Evolutionary conservation across 441 rosid species (phyloP).

Genomic region (Euphorbia schlechtendalii): DNA sequence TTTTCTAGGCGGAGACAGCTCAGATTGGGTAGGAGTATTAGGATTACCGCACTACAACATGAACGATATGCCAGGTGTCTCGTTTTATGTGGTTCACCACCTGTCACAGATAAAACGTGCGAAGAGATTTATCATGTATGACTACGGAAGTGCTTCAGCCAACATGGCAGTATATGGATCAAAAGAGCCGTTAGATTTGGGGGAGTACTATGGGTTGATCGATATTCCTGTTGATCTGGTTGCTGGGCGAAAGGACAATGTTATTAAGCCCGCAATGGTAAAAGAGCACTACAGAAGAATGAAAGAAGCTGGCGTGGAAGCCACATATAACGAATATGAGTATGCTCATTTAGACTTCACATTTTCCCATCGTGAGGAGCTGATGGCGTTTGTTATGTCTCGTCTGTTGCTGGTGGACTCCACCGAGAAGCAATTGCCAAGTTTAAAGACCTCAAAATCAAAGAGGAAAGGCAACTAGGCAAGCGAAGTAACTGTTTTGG

Average conservation of each 20-base stretch:
- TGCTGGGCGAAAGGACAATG: slow-evolving; percentile 79
- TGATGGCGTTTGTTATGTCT: slow-evolving; percentile 74
- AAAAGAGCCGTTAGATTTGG: slow-evolving; percentile 79
- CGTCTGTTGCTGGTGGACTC: slow-evolving; percentile 59
- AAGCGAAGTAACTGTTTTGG: slow-evolving; percentile 1
- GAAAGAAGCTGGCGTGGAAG: slow-evolving; percentile 63
- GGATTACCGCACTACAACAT: slow-evolving; percentile 94
- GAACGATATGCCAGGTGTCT: slow-evolving; percentile 96
- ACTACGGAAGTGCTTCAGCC: slow-evolving; percentile 58
- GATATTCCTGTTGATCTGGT: slow-evolving; percentile 79
- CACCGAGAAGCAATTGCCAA: slow-evolving; percentile 21
- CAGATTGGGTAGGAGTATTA: slow-evolving; percentile 91
- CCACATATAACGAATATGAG: slow-evolving; percentile 65
- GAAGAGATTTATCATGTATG: slow-evolving; percentile 72
- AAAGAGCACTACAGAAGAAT: slow-evolving; percentile 66
- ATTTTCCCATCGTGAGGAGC: slow-evolving; percentile 83
- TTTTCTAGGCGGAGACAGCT: slow-evolving; percentile 87
- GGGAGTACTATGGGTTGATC: slow-evolving; percentile 54
- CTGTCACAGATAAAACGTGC: slow-evolving; percentile 83
- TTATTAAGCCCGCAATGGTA: slow-evolving; percentile 80
- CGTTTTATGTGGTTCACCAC: slow-evolving; percentile 71
- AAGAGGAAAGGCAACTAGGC: slow-evolving; percentile 35
- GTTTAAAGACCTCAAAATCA: slow-evolving; percentile 33
- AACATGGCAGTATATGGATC: slow-evolving; percentile 72
- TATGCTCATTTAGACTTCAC: slow-evolving; percentile 97